A percentile compares a stretch with the other conserved stretches of the same genome.
Evolutionary conservation across 352 stramenopile genomes (phyloP).

Genomic region (Phytophthora crassamura): DNA sequence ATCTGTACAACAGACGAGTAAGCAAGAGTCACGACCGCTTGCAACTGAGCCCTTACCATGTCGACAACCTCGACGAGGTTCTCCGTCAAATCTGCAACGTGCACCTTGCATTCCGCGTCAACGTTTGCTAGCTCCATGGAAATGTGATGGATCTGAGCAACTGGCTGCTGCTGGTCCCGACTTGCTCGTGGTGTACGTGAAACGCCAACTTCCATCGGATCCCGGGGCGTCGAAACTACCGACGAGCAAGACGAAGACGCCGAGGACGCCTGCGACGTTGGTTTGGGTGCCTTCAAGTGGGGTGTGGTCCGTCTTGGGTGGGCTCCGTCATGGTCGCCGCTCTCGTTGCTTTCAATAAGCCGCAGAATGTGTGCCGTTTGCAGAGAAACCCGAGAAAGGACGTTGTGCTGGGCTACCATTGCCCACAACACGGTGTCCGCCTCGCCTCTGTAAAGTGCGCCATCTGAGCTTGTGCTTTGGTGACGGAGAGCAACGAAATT

Average conservation of each 20-base stretch:
- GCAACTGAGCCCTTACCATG: slow-evolving; percentile 23
- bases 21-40: not conserved
- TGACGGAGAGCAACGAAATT: slow-evolving; percentile 14
- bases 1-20: slow-evolving; percentile 25
- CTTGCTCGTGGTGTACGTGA: slow-evolving; percentile 11
- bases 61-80: slow-evolving; percentile 59
- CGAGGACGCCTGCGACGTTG: slow-evolving; percentile 30
- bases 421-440: slow-evolving; percentile 35
- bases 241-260: slow-evolving; percentile 28
- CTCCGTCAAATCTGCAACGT: slow-evolving; percentile 63
- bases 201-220: not conserved
- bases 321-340: slow-evolving; percentile 36
- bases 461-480: slow-evolving; percentile 19
- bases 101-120: slow-evolving; percentile 55
- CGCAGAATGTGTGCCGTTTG: slow-evolving; percentile 40
- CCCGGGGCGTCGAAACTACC: slow-evolving; percentile 21
- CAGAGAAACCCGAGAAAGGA: slow-evolving; percentile 42
- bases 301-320: not conserved
- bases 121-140: slow-evolving; percentile 56
- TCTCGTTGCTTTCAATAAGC: slow-evolving; percentile 58
- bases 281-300: slow-evolving; percentile 4
- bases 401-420: slow-evolving; percentile 59
- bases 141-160: slow-evolving; percentile 66
- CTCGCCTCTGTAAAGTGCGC: slow-evolving; percentile 8
- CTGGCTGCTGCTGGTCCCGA: not conserved